These are phyloP conservation scores for Phytophthora ramorum DNA, from an alignment of 352 stramenopile genomes.

Conservation along the genomic window DNA sequence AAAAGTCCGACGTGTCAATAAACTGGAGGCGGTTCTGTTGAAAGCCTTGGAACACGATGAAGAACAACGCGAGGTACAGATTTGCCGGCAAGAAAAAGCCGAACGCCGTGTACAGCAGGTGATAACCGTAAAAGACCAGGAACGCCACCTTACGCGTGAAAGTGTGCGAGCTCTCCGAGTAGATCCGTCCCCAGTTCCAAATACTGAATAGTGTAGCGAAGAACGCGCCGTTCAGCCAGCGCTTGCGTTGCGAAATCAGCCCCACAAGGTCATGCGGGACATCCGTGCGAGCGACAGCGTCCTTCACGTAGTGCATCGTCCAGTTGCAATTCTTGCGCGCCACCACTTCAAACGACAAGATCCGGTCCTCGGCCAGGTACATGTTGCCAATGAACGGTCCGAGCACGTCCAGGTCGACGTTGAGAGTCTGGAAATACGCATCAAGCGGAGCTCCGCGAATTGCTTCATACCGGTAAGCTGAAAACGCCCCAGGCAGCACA, in stretches of 20 bases:
- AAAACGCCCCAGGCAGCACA: constrained; percentile 86
- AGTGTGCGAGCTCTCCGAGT: constrained; percentile 84
- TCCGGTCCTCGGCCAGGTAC: constrained; percentile 89
- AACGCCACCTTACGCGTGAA: constrained; percentile 72
- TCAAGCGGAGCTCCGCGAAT: constrained; percentile 81
- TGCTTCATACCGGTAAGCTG: constrained; percentile 83
- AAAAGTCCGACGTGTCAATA: constrained; percentile 79
- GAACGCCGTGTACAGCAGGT: constrained; percentile 76
- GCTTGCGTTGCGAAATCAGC: constrained; percentile 85
- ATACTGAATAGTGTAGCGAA: constrained; percentile 90
- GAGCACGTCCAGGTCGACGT: constrained; percentile 79
- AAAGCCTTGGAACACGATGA: constrained; percentile 91
- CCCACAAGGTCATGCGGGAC: constrained; percentile 84
- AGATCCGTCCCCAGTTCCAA: constrained; percentile 86
- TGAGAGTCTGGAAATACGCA: constrained; percentile 89
- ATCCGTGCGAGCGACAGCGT: constrained; percentile 84
- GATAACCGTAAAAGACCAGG: constrained; percentile 81
- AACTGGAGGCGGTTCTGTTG: constrained; percentile 86
- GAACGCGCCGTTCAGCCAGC: constrained; percentile 89
- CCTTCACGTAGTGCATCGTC: constrained; percentile 91
- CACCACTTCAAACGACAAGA: constrained; percentile 88
- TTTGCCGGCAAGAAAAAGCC: constrained; percentile 82
- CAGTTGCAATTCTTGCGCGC: constrained; percentile 83
- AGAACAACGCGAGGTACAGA: constrained; percentile 86
- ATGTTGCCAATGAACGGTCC: constrained; percentile 89